phyloP scores from a whole-genome alignment of 2,329 filamentous ascomycete genomes.

The Akanthomyces lecanii region DNA sequence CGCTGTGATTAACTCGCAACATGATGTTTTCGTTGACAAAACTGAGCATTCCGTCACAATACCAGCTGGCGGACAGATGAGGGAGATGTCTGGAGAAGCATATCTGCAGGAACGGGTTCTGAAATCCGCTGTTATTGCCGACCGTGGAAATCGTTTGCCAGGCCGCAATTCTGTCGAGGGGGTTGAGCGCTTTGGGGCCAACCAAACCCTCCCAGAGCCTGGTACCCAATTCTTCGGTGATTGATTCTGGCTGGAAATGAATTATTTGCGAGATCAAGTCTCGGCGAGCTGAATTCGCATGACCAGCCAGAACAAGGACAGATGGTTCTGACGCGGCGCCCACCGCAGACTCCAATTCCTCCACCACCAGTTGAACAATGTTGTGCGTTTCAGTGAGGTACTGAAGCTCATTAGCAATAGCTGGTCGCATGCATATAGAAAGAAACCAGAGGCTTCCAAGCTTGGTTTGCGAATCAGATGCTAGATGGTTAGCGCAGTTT shows the following conservation, averaged over 20 bases:
- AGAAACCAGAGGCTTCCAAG: slow-evolving; percentile 71
- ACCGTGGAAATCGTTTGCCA: slow-evolving; percentile 63
- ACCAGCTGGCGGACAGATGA: slow-evolving; percentile 50
- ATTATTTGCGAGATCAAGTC: slow-evolving; percentile 58
- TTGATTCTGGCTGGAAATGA: slow-evolving; percentile 53
- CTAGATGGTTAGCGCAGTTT: slow-evolving; percentile 65
- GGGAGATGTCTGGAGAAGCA: slow-evolving; percentile 57
- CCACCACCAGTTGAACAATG: slow-evolving; percentile 57
- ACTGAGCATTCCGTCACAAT: slow-evolving; percentile 58
- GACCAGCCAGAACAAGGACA: slow-evolving; percentile 39
- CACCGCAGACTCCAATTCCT: slow-evolving; percentile 58
- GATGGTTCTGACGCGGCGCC: neutral
- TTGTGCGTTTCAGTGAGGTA: slow-evolving; percentile 58
- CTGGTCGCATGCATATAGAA: slow-evolving; percentile 42
- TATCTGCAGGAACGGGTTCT: slow-evolving; percentile 52
- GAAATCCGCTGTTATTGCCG: slow-evolving; percentile 37
- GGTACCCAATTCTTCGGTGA: slow-evolving; percentile 58
- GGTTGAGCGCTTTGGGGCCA: slow-evolving; percentile 55
- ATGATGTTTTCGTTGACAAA: slow-evolving; percentile 55
- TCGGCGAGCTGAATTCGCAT: slow-evolving; percentile 49
- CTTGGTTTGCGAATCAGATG: slow-evolving; percentile 56
- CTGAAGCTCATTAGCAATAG: slow-evolving; percentile 48
- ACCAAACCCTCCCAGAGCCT: slow-evolving; percentile 71
- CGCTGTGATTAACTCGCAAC: slow-evolving; percentile 41
- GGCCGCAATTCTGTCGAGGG: slow-evolving; percentile 58